These are phyloP conservation scores for Lactarius akahatsu DNA, from an alignment of 768 basidiomycete species.

Conservation along the genomic window DNA sequence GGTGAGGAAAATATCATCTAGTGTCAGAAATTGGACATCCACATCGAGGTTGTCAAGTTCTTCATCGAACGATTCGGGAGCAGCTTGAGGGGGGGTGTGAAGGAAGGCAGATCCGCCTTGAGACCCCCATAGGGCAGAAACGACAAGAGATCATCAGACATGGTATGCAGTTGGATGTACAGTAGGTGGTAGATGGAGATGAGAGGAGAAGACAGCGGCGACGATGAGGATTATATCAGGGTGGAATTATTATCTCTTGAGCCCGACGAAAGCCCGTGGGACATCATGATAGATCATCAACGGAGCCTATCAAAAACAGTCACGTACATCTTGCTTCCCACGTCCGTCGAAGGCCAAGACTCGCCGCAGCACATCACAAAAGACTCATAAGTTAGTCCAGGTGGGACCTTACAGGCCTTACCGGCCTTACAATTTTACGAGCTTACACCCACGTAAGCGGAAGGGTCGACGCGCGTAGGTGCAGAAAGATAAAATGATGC, in stretches of 20 bases:
- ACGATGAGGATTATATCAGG: neutral
- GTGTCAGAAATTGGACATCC: neutral
- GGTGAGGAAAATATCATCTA: neutral
- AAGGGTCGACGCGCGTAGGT: neutral
- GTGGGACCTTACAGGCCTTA: too few relatives aligned
- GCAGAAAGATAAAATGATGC: too few relatives aligned
- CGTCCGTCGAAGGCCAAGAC: neutral
- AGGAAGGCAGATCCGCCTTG: neutral
- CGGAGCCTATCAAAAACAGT: too few relatives aligned
- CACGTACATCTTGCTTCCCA: neutral
- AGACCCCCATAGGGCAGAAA: neutral
- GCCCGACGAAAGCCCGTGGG: too few relatives aligned
- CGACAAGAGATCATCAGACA: neutral
- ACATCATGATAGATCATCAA: neutral
- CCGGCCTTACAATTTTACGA: neutral
- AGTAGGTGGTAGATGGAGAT: neutral
- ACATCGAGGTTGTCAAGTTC: neutral
- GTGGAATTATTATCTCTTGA: neutral
- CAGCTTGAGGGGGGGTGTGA: neutral
- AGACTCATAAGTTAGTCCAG: too few relatives aligned
- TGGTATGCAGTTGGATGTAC: neutral
- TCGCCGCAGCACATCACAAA: neutral
- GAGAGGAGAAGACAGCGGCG: neutral
- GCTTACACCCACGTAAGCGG: neutral
- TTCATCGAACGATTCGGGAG: neutral